Percentiles rank a stretch among this genome's conserved stretches.
Evolutionary conservation across 2,329 filamentous ascomycete genomes (phyloP).

Genomic region (Calonectria pseudoreteaudii): DNA sequence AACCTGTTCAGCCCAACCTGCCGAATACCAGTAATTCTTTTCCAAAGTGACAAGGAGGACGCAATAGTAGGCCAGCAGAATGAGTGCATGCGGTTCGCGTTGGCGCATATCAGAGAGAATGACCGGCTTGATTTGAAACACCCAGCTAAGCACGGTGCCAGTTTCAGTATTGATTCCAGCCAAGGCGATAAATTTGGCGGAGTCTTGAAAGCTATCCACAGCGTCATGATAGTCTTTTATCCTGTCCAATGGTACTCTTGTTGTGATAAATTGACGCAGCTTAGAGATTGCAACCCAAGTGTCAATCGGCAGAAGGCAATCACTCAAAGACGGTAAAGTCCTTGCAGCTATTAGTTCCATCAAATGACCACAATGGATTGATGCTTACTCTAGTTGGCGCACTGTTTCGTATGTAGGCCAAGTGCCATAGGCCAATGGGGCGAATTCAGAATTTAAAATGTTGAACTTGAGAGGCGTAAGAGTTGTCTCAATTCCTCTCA

Average conservation of each 20-base stretch:
- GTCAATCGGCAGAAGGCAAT: slow-evolving; percentile 33
- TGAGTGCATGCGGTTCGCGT: slow-evolving; percentile 35
- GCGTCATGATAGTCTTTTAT: slow-evolving; percentile 32
- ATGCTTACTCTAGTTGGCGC: neutral
- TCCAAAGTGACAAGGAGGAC: slow-evolving; percentile 39
- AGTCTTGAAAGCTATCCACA: slow-evolving; percentile 28
- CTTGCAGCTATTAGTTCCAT: neutral
- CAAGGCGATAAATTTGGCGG: slow-evolving; percentile 28
- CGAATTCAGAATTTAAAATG: slow-evolving; percentile 35
- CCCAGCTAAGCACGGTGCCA: slow-evolving; percentile 35
- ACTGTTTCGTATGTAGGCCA: neutral
- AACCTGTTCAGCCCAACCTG: slow-evolving; percentile 38
- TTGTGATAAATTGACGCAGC: slow-evolving; percentile 30
- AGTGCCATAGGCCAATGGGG: slow-evolving; percentile 33
- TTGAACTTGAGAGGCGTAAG: slow-evolving; percentile 27
- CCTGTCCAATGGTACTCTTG: slow-evolving; percentile 25
- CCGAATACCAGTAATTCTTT: slow-evolving; percentile 39
- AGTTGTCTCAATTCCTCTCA: slow-evolving; percentile 35
- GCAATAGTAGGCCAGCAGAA: slow-evolving; percentile 41
- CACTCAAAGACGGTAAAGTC: slow-evolving; percentile 30
- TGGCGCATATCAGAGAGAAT: slow-evolving; percentile 39
- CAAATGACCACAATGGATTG: no score
- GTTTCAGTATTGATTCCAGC: slow-evolving; percentile 36
- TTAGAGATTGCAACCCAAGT: slow-evolving; percentile 31
- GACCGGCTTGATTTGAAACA: slow-evolving; percentile 35